phyloP scores from a whole-genome alignment of 208 protist species.

The Polymyxa betae region DNA sequence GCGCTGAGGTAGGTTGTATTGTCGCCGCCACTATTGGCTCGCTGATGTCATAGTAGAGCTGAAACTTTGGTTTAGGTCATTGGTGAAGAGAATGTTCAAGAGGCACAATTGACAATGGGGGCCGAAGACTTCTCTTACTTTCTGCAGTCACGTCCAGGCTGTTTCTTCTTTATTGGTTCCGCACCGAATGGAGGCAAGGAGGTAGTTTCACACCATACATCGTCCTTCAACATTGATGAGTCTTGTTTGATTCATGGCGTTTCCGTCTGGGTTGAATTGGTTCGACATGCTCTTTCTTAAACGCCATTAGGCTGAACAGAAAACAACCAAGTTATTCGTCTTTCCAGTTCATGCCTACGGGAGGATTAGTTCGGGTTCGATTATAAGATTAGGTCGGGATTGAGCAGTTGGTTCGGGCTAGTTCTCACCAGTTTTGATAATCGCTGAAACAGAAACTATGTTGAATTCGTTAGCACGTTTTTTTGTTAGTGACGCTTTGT shows the following conservation, averaged over 20 bases:
- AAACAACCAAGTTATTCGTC: no score
- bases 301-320: no score
- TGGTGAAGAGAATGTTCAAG: neutral
- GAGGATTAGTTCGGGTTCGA: no score
- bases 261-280: neutral
- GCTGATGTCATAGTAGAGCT: neutral
- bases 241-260: neutral
- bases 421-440: no score
- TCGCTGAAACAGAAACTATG: no score
- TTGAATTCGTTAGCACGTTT: no score
- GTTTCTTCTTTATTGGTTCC: neutral
- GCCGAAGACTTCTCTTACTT: neutral
- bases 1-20: neutral
- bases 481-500: no score
- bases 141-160: neutral
- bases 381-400: no score
- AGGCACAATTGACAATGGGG: neutral
- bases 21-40: neutral
- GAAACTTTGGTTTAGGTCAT: neutral
- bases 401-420: no score
- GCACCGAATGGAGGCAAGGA: neutral
- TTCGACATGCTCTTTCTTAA: no score
- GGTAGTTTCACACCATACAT: neutral
- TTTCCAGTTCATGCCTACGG: no score
- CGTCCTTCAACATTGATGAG: neutral